Conservation (phyloP, 441 rosid genomes). For the Melastoma candidum region DNA sequence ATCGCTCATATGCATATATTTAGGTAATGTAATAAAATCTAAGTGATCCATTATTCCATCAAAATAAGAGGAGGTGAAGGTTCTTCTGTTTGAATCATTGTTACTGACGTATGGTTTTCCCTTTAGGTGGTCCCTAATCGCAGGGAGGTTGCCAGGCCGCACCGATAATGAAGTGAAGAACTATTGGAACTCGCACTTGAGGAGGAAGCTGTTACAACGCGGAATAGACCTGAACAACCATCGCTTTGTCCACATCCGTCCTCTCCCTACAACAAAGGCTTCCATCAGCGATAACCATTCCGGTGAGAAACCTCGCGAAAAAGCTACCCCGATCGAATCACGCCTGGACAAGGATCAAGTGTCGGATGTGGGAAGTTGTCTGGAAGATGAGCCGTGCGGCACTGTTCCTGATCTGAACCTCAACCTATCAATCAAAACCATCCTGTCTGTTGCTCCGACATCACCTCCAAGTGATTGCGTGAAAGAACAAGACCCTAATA, state of each 20-base stretch:
- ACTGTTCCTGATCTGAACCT: conserved; percentile 7
- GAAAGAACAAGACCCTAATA: conserved; percentile 1
- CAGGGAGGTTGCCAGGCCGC: conserved; percentile 10
- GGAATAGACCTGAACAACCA: conserved; percentile 10
- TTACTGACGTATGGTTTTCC: not conserved
- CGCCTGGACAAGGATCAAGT: not conserved
- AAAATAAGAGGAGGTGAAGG: too few relatives aligned
- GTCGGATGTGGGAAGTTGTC: not conserved
- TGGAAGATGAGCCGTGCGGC: not conserved
- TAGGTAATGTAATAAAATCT: too few relatives aligned
- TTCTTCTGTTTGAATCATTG: too few relatives aligned
- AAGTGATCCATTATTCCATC: not conserved
- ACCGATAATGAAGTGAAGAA: conserved; percentile 9
- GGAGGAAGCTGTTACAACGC: conserved; percentile 4
- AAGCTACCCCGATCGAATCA: not conserved
- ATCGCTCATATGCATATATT: too few relatives aligned
- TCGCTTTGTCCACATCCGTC: conserved; percentile 2
- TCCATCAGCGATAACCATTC: conserved; percentile 1
- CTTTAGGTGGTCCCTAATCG: conserved; percentile 9
- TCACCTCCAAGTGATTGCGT: not conserved
- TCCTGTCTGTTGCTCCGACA: not conserved
- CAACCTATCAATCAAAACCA: not conserved
- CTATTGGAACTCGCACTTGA: conserved; percentile 9
- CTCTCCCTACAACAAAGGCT: not conserved
- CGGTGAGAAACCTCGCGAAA: not conserved